phyloP scores from a whole-genome alignment of 306 rosid species.

The Calophaca sinica region DNA sequence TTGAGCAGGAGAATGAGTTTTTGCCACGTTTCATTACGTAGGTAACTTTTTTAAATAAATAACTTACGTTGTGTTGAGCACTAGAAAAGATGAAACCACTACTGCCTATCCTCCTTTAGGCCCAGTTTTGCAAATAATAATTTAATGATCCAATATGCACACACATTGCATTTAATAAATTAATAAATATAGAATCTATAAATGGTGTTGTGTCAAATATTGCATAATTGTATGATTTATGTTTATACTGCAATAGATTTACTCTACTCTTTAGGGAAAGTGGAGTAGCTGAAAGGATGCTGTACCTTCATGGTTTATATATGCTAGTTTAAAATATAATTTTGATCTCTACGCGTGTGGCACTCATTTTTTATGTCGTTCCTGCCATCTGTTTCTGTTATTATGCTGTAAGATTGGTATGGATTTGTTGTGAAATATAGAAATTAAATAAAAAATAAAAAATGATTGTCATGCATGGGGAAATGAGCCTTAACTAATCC shows the following conservation, averaged over 20 bases:
- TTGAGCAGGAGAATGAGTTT: no score
- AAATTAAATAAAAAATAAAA: neutral
- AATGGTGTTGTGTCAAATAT: conserved; percentile 1
- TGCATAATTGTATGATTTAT: conserved; percentile 14
- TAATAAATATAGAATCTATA: neutral
- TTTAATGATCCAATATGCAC: no score
- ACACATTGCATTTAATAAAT: neutral
- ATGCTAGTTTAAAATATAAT: neutral
- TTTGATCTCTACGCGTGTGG: neutral
- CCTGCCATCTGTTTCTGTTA: neutral
- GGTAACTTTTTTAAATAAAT: no score
- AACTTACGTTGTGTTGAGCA: no score
- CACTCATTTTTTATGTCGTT: neutral
- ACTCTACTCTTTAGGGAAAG: no score
- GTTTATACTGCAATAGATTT: no score
- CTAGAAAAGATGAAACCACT: no score
- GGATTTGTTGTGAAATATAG: neutral
- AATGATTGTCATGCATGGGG: neutral
- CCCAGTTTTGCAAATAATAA: no score
- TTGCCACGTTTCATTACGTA: no score
- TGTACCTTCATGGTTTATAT: neutral
- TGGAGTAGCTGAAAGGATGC: conserved; percentile 40
- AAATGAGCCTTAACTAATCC: no score
- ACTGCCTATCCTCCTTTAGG: no score
- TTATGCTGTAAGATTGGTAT: neutral